Conservation (phyloP, 495 filamentous ascomycete species). For the Aspergillus olivimuriae region DNA sequence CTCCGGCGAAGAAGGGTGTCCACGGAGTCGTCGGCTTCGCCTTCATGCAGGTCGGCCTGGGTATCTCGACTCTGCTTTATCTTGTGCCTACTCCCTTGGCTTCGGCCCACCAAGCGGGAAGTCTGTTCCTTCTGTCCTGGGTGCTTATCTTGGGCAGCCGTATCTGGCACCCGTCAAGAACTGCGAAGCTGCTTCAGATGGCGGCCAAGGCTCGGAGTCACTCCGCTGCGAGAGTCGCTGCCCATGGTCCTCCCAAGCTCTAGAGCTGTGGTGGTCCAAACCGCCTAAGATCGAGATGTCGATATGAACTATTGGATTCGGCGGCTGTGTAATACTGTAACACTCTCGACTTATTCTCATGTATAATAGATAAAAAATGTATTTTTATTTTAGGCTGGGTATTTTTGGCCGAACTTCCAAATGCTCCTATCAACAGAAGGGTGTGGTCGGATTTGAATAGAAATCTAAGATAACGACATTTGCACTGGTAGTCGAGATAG, state of each 20-base stretch:
- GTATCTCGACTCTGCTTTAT: conserved; percentile 86
- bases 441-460: too few relatives aligned
- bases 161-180: conserved; percentile 47
- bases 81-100: conserved; percentile 84
- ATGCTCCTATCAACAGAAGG: too few relatives aligned
- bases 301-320: too few relatives aligned
- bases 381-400: too few relatives aligned
- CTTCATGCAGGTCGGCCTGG: conserved; percentile 73
- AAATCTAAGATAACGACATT: too few relatives aligned
- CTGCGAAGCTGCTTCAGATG: conserved; percentile 43
- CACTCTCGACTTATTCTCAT: too few relatives aligned
- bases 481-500: too few relatives aligned
- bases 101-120: conserved; percentile 89
- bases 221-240: conserved; percentile 19
- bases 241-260: conserved; percentile 24
- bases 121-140: conserved; percentile 76
- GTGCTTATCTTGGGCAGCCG: conserved; percentile 67
- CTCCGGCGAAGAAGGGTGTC: conserved; percentile 59
- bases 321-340: too few relatives aligned
- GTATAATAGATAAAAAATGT: too few relatives aligned
- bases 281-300: too few relatives aligned
- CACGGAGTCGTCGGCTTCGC: conserved; percentile 78
- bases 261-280: conserved; percentile 12
- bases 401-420: too few relatives aligned
- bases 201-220: conserved; percentile 32